phyloP scores from a whole-genome alignment of 108 stramenopile genomes.

The Cyclotella baltica region DNA sequence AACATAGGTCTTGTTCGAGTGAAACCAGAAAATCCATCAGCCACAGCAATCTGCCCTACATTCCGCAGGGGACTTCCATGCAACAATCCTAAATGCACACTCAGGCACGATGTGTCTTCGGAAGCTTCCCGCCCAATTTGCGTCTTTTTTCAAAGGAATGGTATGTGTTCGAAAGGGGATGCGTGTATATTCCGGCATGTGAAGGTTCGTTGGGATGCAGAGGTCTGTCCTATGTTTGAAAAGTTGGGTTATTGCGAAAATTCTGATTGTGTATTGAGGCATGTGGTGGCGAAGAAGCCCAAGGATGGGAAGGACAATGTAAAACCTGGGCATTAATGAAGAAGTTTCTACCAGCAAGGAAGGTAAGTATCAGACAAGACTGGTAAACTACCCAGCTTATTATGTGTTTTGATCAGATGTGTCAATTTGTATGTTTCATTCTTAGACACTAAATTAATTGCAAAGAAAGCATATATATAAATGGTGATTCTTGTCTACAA shows the following conservation, averaged over 20 bases:
- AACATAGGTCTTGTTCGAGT: constrained; percentile 76
- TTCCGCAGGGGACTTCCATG: constrained; percentile 72
- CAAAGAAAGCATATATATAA: too few species aligned
- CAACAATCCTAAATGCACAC: constrained; percentile 66
- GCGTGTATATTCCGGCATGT: constrained; percentile 80
- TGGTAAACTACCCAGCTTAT: too few species aligned
- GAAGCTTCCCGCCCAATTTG: constrained; percentile 82
- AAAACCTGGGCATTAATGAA: too few species aligned
- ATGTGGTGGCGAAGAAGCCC: constrained; percentile 37
- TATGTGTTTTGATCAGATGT: too few species aligned
- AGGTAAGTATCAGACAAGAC: too few species aligned
- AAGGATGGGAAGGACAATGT: background rate
- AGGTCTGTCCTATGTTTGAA: constrained; percentile 71
- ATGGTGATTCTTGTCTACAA: too few species aligned
- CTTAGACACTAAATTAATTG: too few species aligned
- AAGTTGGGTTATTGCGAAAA: constrained; percentile 72
- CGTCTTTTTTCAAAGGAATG: constrained; percentile 79
- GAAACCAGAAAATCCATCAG: constrained; percentile 43
- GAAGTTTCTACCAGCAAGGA: too few species aligned
- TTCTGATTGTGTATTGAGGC: constrained; percentile 61
- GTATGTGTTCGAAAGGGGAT: constrained; percentile 78
- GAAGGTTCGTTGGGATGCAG: constrained; percentile 66
- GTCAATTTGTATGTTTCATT: too few species aligned
- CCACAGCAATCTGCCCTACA: constrained; percentile 68
- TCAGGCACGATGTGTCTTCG: constrained; percentile 77